These are phyloP conservation scores for Medicago lupulina DNA, from an alignment of 306 rosid species.

Conservation along the genomic window DNA sequence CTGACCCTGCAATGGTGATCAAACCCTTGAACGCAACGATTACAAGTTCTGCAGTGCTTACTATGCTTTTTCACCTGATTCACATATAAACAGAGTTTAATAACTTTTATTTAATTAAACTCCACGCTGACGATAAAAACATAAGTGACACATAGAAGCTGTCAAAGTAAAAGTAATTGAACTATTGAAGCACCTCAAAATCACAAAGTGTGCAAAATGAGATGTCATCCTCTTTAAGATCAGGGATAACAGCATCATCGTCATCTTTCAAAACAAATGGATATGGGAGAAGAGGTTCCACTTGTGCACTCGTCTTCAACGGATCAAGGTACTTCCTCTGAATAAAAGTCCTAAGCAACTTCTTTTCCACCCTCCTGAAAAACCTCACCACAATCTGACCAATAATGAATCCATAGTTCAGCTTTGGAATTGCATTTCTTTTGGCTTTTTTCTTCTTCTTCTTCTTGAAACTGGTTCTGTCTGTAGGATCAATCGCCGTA, in stretches of 20 bases:
- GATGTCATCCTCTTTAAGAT: conserved; percentile 69
- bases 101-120: not conserved
- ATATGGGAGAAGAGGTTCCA: conserved; percentile 84
- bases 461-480: conserved; percentile 66
- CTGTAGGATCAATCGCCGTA: conserved; percentile 88
- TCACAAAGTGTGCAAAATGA: conserved; percentile 87
- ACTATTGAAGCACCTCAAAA: conserved; percentile 70
- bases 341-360: conserved; percentile 74
- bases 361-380: conserved; percentile 81
- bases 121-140: not conserved
- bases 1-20: conserved; percentile 98
- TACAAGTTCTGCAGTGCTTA: conserved; percentile 95
- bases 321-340: conserved; percentile 88
- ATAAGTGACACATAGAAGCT: not conserved
- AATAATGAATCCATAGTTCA: conserved; percentile 64
- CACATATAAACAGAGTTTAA: not conserved
- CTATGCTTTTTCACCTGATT: conserved; percentile 80
- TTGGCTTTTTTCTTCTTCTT: conserved; percentile 54
- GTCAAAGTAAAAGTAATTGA: not conserved
- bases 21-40: conserved; percentile 94
- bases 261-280: conserved; percentile 82
- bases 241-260: conserved; percentile 74
- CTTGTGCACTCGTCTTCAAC: conserved; percentile 53
- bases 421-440: conserved; percentile 45
- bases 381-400: conserved; percentile 75